Evolutionary conservation across 257 asterid species (phyloP), one percentile per base, ranked within the genome.

Genomic region (Marsdenia floribunda): DNA sequence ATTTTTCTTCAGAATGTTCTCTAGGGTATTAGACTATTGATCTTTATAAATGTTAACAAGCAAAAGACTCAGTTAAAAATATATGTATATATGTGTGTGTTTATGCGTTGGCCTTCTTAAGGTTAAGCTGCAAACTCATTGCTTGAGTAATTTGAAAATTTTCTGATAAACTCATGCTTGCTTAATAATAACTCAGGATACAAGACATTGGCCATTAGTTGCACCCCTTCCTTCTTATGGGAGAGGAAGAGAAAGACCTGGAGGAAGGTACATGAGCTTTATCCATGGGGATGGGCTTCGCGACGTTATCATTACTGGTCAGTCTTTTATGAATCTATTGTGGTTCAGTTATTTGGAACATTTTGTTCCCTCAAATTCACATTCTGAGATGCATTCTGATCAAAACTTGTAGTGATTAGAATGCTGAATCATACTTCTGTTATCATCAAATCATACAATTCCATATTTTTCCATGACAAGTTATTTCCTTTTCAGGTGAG

Each of bases 201-300:
- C 88, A 33, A 59, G 11, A 49, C 52, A 81, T 3, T 94, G 98
- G 98, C 97, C 98, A 47, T 86, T 94, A 50, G 26, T 94, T 73
- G 88, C 87, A 15, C 98, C 98, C 6, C 81, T 94, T 86, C 97
- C 97, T 64, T 94, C 97, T 35, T 94, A 94, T 74, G 98, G 98
- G 77, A 88, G 97, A 85, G 98, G 98, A 78, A 85, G 97, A 84
- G 98, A 94, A 80, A 87, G 82, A 42, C 97, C 97, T 7, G 98
- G 98, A 55, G 95, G 91, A 81, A 86, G 98, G 87, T 94, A 94
- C 79, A 77, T 83, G 82, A 92, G 97, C 90, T 92, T 94, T 82
- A 85, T 95, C 83, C 96, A 92, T 64, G 98, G 99, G 19, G 82
- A 95, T 73, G 96, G 98, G 53, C 90, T 95, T 24, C 96, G 78